Evolutionary conservation across 805 yeast genomes (phyloP), one percentile per base, ranked within the genome.

Genomic region (Wickerhamomyces mucosus): DNA sequence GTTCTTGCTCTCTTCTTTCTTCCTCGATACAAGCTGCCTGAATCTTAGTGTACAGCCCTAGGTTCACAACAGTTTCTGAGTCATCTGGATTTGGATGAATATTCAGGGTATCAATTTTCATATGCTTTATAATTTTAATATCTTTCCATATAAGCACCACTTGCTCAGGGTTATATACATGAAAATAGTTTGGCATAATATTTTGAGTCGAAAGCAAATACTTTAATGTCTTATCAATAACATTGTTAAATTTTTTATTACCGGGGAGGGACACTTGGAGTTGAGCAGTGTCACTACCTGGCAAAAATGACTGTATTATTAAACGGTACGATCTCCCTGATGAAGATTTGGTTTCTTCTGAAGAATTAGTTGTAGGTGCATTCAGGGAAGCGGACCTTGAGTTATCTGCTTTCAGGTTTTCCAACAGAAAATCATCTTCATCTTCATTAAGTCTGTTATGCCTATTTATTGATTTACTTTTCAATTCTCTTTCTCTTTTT

Each of bases 71-170:
- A 2, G 43, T 32, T 3, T 38, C 41, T 7, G 27, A 25, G 10
- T 40, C 41, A 13, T 34, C 35, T 7, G 16, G 4, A 3, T 44
- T 40, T 4, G 18, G 30, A 4, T 38, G 35, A 3, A 50, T 25
- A 7, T 33, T 33, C 16, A 54, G 32, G 7, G 41, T 34, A 13
- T 41, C 47, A 1, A 51, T 42, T 20, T 33, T 51, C 52, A 49
- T 50, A 18, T 36, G 45, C 3, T 46, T 44, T 12, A 29, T 19
- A 8, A 54, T 21, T 21, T 31, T 34, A 11, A 46, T 31, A 3
- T 38, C 42, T 5, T 49, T 42, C 48, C 49, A 48, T 16, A 38
- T 29, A 11, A 54, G 33, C 1, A 36, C 28, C 1, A 46, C 48
- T 4, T 28, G 21, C 4, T 35, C 38, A 1, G 40, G 31, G 2